Conservation (phyloP, 2,329 filamentous ascomycete species). For the Beauveria rudraprayagi region DNA sequence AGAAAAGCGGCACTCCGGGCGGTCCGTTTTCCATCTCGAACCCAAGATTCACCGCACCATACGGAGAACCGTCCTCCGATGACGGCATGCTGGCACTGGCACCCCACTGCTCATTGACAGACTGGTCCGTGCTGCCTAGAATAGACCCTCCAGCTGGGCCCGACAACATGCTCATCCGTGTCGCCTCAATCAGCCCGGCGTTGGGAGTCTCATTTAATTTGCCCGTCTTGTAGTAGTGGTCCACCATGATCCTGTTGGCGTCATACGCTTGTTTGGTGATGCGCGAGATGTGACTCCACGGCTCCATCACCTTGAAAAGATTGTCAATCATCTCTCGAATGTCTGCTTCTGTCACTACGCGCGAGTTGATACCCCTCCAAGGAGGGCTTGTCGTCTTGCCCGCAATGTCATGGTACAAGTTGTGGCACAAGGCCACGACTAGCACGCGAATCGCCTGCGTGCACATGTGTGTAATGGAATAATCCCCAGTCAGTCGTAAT, state of each 20-base stretch:
- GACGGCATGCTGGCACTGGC: background rate
- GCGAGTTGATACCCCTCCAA: conserved; percentile 20
- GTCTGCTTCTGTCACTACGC: conserved; percentile 23
- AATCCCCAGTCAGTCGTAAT: conserved; percentile 23
- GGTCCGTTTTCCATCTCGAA: conserved; percentile 6
- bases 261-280: conserved; percentile 24
- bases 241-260: conserved; percentile 21
- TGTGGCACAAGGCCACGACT: conserved; percentile 27
- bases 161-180: conserved; percentile 1
- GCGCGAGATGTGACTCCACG: conserved; percentile 23
- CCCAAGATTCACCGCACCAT: conserved; percentile 3
- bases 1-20: conserved; percentile 6
- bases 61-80: background rate
- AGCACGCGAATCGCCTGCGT: conserved; percentile 26
- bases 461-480: conserved; percentile 24
- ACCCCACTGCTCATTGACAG: conserved; percentile 2
- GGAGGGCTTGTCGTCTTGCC: conserved; percentile 30
- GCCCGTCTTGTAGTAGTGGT: conserved; percentile 24
- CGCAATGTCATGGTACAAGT: conserved; percentile 26
- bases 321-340: conserved; percentile 26
- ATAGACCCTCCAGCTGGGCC: background rate
- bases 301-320: conserved; percentile 26
- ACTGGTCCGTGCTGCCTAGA: background rate
- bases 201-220: conserved; percentile 15
- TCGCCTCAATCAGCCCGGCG: background rate